phyloP scores from a whole-genome alignment of 257 asterid species.

The Ocimum tenuiflorum region DNA sequence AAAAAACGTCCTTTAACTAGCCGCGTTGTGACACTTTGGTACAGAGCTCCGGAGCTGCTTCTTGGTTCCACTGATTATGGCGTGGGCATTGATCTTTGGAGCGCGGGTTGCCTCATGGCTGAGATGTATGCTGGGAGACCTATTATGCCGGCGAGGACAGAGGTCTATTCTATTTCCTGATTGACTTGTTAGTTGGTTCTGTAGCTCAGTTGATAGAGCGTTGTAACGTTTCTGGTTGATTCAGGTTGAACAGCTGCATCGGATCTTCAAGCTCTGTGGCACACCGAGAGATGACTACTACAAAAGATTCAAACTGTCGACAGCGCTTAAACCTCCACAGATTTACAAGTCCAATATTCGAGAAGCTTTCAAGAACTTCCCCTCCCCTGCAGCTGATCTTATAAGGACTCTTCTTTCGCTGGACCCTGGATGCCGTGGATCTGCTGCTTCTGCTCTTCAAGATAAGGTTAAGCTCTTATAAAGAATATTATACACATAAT shows the following conservation, averaged over 20 bases:
- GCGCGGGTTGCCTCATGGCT: conserved; percentile 84
- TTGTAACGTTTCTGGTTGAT: neutral
- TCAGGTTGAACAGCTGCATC: conserved; percentile 77
- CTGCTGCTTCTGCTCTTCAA: conserved; percentile 55
- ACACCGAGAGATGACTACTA: conserved; percentile 66
- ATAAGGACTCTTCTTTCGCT: conserved; percentile 52
- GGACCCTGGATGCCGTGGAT: conserved; percentile 56
- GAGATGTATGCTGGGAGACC: conserved; percentile 82
- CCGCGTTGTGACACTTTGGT: conserved; percentile 89
- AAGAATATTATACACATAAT: too few relatives aligned
- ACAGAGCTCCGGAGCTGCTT: conserved; percentile 76
- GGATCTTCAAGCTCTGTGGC: conserved; percentile 80
- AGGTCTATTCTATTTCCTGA: conserved; percentile 38
- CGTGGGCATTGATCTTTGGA: conserved; percentile 74
- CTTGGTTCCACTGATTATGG: conserved; percentile 77
- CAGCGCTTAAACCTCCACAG: conserved; percentile 66
- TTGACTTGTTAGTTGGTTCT: neutral
- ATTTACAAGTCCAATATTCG: conserved; percentile 42
- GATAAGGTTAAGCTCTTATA: conserved; percentile 34
- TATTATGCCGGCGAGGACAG: conserved; percentile 70
- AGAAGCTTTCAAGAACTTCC: conserved; percentile 56
- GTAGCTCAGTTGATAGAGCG: neutral
- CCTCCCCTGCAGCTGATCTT: conserved; percentile 51
- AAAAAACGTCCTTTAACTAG: conserved; percentile 53
- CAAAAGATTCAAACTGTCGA: conserved; percentile 41